Base-by-base conservation (phyloP, 805 yeast species). In the Wickerhamomyces chaumierensis region DNA sequence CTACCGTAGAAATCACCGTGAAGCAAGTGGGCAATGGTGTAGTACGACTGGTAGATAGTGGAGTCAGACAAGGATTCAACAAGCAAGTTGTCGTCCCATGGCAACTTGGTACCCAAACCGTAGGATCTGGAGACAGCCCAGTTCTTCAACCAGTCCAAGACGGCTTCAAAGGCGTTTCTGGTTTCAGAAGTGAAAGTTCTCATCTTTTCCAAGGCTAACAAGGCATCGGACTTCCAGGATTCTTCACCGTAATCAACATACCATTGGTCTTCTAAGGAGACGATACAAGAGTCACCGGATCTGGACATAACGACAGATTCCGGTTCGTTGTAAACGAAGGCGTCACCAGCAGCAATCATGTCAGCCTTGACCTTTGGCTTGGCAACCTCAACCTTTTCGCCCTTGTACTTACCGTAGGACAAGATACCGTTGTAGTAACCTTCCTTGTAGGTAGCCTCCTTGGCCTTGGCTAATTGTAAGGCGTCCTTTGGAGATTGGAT, bases 81-180 rank as follows among this genome's bases (percentile, higher is more conserved):
- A 54, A 92, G 73, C 56, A 82, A 88, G 58, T 80, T 79, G 48
- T 82, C 81, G 67, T 92, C 98, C 98, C 98, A 92, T 42, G 98
- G 98, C 48, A 92, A 75, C 57, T 68, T 79, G 41, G 96, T 78
- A 60, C 98, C 98, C 49, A 92, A 71, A 59, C 98, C 98, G 52
- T 85, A 92, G 40, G 94, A 80, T 70, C 98, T 83, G 42, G 95
- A 85, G 42, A 92, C 85, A 38, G 98, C 97, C 98, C 98, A 92
- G 69, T 87, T 88, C 66, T 81, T 84, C 55, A 92, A 75, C 98
- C 98, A 92, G 49, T 81, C 94, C 54, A 92, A 70, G 42, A 84
- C 95, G 61, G 87, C 88, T 63, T 87, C 95, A 53, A 92, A 90
- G 6, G 94, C 95, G 56, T 90, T 77, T 53, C 81, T 73, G 33